Evolutionary conservation across 2,329 filamentous ascomycete genomes (phyloP), one percentile per base, ranked within the genome.

Genomic region (Sporothrix schenckii): DNA sequence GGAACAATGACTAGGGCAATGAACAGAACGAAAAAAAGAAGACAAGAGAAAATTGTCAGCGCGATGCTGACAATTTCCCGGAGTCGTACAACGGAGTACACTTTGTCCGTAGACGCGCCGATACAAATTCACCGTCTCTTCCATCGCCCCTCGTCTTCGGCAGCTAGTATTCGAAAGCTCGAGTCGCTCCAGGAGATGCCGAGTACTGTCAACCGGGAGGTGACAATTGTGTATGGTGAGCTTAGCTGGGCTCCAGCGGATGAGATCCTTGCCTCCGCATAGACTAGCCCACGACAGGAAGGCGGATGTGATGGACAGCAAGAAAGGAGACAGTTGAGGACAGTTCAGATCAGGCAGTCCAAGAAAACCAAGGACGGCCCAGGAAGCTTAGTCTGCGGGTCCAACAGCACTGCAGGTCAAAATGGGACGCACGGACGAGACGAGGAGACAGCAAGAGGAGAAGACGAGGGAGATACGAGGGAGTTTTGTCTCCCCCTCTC

Each of bases 371-470:
- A 66, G 44, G 41, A 49, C 44, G 21, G 19, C 16, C 4, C n/a
- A 63, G 39, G 47, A 63, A 63, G 58, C 58, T 63, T 63, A 63
- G 39, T 41, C 21, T 63, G 58, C 27, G 58, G 58, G 56, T 60
- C 56, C 30, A 60, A 39, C 56, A 30, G 56, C 19, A 60, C 56
- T 24, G 58, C 24, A 27, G 19, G 58, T 47, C 21, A 14, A 24
- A 41, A n/a, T 63, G 39, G 47, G 58, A 63, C 58, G 47, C 39
- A 63, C 10, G 58, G n/a, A 16, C 11, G 19, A 54, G 52, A 24
- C 13, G 52, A 13, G 52, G 24, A 54, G 52, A 50, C 34, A 34
- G 7, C 34, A 30, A 54, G 19, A 21, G 4, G 52, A 14, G 21
- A 16, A 54, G 27, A 14, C 1, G n/a, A 54, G 53, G 24, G 24